A percentile compares a stretch with the other conserved stretches of the same genome.
Evolutionary conservation across 2,329 filamentous ascomycete genomes (phyloP).

Genomic region (Hymenoscyphus infarciens): DNA sequence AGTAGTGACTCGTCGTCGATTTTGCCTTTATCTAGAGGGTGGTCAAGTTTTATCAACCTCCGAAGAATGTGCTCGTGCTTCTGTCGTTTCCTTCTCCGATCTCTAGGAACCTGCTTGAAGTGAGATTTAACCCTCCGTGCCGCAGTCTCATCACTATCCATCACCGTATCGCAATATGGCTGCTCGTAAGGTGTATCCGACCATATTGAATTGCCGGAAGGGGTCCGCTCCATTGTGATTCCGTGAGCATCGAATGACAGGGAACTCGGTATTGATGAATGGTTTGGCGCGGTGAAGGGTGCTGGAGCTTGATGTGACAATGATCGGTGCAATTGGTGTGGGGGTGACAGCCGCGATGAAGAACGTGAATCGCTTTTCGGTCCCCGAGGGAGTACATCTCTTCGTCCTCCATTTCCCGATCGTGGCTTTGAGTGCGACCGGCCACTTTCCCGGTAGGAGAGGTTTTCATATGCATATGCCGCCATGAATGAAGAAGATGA

Average conservation of each 20-base stretch:
- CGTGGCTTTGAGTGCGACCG: slow-evolving; percentile 13
- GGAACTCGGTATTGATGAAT: slow-evolving; percentile 11
- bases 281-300: slow-evolving; percentile 16
- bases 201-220: slow-evolving; percentile 33
- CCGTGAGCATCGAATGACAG: slow-evolving; percentile 16
- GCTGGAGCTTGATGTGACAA: slow-evolving; percentile 16
- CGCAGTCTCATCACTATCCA: slow-evolving; percentile 23
- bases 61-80: slow-evolving; percentile 53
- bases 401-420: slow-evolving; percentile 13
- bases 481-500: slow-evolving; percentile 23
- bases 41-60: slow-evolving; percentile 49
- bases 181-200: slow-evolving; percentile 28
- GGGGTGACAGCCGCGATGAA: slow-evolving; percentile 15
- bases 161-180: slow-evolving; percentile 20
- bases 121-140: slow-evolving; percentile 25
- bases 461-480: slow-evolving; percentile 18
- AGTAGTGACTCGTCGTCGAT: slow-evolving; percentile 56
- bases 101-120: slow-evolving; percentile 18
- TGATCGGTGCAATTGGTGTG: slow-evolving; percentile 15
- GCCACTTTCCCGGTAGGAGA: slow-evolving; percentile 20
- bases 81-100: slow-evolving; percentile 20
- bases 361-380: slow-evolving; percentile 19
- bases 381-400: slow-evolving; percentile 17
- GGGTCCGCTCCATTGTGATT: slow-evolving; percentile 33
- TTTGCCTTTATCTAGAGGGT: slow-evolving; percentile 47